phyloP scores from a whole-genome alignment of 1,284 basidiomycete genomes.

The Cryptococcus jaspeensis region DNA sequence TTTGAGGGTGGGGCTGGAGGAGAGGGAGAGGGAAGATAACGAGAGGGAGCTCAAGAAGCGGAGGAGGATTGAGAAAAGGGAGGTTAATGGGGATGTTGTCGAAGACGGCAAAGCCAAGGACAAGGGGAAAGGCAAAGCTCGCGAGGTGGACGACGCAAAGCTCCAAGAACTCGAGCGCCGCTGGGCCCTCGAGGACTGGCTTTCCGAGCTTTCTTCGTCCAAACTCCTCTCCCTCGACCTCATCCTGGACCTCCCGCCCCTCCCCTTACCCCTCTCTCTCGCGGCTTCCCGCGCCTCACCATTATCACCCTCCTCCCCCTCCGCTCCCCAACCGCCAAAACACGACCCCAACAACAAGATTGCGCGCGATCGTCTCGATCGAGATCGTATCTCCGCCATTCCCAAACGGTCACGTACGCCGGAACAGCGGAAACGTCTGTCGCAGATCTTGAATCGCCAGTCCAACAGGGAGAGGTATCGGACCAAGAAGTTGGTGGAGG shows the following conservation, averaged over 20 bases:
- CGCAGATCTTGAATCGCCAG: constrained; percentile 20
- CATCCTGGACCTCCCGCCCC: no score
- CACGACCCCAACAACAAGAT: constrained; percentile 7
- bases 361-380: constrained; percentile 20
- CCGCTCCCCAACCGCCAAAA: no score
- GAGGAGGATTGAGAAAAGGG: not conserved
- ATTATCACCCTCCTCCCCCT: no score
- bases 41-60: not conserved
- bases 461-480: constrained; percentile 27
- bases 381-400: constrained; percentile 20
- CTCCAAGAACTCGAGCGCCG: constrained; percentile 4
- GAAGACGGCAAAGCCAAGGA: not conserved
- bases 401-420: constrained; percentile 21
- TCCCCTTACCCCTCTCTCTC: no score
- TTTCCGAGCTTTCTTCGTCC: constrained; percentile 3
- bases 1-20: constrained; percentile 1
- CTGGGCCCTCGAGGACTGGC: constrained; percentile 19
- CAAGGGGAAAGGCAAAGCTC: not conserved
- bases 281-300: no score
- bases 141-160: not conserved
- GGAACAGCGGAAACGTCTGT: constrained; percentile 15
- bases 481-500: constrained; percentile 18
- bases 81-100: not conserved
- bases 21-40: not conserved
- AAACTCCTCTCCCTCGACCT: constrained; percentile 8